Conservation (phyloP, 768 basidiomycete genomes). For the Crassisporium funariophilum region DNA sequence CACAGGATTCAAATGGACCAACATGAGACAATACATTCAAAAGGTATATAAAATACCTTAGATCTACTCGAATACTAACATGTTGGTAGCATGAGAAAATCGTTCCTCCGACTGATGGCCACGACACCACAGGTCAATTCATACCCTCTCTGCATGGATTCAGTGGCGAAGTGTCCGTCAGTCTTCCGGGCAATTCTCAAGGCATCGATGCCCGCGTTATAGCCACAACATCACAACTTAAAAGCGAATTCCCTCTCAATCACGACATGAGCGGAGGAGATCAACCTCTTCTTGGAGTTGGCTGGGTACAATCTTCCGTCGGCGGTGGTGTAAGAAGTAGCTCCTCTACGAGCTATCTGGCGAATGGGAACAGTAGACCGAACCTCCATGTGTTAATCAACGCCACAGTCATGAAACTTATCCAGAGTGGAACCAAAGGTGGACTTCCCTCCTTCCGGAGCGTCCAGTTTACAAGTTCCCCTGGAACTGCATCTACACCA, state of each 20-base stretch:
- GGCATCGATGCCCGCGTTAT: conserved; percentile 36
- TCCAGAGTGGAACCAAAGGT: conserved; percentile 18
- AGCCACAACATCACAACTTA: conserved; percentile 34
- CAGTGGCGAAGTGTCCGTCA: conserved; percentile 33
- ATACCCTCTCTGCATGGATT: conserved; percentile 39
- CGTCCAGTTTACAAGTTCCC: conserved; percentile 16
- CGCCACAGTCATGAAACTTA: conserved; percentile 32
- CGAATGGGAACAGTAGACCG: conserved; percentile 25
- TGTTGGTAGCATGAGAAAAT: conserved; percentile 36
- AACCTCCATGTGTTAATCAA: conserved; percentile 40
- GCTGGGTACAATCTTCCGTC: conserved; percentile 37
- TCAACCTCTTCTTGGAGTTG: conserved; percentile 30
- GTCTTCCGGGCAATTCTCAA: conserved; percentile 31
- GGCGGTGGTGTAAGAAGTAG: conserved; percentile 36
- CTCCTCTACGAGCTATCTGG: conserved; percentile 39
- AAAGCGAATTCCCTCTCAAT: conserved; percentile 36
- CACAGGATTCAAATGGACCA: conserved; percentile 39
- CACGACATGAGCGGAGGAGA: conserved; percentile 36
- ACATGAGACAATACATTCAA: conserved; percentile 33
- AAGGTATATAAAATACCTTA: no score
- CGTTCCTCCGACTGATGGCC: conserved; percentile 38
- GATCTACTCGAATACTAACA: no score
- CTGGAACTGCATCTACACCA: conserved; percentile 4
- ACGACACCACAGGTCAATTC: conserved; percentile 39
- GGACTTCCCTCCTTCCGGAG: conserved; percentile 21